Evolutionary conservation across 2,329 filamentous ascomycete species (phyloP), one percentile per base, ranked within the genome.

Genomic region (Aspergillus sclerotialis): DNA sequence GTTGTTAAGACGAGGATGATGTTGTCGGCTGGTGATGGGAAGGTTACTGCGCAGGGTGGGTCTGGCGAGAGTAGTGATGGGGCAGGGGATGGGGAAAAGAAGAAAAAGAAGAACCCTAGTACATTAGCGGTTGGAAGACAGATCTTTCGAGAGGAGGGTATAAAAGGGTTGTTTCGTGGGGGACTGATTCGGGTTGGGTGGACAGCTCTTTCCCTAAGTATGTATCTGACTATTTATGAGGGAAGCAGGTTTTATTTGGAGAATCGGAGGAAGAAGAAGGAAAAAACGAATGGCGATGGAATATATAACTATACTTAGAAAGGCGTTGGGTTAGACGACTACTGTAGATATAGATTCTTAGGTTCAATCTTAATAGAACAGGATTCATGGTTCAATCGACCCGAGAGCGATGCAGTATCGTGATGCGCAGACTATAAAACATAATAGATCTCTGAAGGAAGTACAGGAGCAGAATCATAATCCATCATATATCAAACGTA

Each of bases 1-100:
- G 86, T 94, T 7, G 75, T 94, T 15, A 94, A 94, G 68, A 94
- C 88, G 44, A 68, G 85, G 32, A 83, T 94, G 62, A 94, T 94
- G 88, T 68, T 94, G 16, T 70, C 73, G 18, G 78, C 78, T 1
- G 69, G 66, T 10, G 56, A 36, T 14, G 13, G 19, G 7, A 1
- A 16, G 23, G 13, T 14, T 16, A 9, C 25, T n/a, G 25, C 6
- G n/a, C 7, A 7, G 7, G 14, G 7, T 12, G 14, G 25, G n/a
- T n/a, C n/a, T n/a, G n/a, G n/a, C n/a, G n/a, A 12, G 25, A 21
- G 14, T 55, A 45, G 27, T 25, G 16, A 23, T 28, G 12, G 30
- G 28, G 8, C 15, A 14, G 2, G 26, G 30, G 25, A 39, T 31
- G 12, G 37, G 17, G 38, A 32, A 28, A 31, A 23, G 32, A 43